A percentile compares a stretch with the other conserved stretches of the same genome.
Evolutionary conservation across 2,329 filamentous ascomycete genomes (phyloP).

Genomic region (Aspergillus carbonarius): DNA sequence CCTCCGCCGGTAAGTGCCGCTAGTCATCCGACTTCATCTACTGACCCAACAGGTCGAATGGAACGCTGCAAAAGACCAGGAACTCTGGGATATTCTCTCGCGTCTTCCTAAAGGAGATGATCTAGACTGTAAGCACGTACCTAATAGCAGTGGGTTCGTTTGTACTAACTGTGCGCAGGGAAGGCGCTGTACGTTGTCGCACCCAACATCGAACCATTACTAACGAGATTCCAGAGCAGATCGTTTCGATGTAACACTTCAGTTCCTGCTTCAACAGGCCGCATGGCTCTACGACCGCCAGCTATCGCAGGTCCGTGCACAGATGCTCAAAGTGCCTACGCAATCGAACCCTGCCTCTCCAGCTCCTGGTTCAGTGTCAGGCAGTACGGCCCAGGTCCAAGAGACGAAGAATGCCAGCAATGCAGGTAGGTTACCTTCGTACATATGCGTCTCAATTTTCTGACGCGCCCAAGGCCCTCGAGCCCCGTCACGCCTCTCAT

Average conservation of each 20-base stretch:
- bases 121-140: slow-evolving; percentile 68
- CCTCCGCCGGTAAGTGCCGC: slow-evolving; percentile 69
- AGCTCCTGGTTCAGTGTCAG: slow-evolving; percentile 43
- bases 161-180: slow-evolving; percentile 55
- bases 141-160: not conserved
- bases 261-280: slow-evolving; percentile 89
- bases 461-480: slow-evolving; percentile 34
- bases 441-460: not conserved
- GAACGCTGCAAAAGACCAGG: slow-evolving; percentile 82
- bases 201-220: not conserved
- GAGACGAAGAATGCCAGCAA: slow-evolving; percentile 20
- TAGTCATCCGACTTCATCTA: not conserved
- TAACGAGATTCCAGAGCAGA: slow-evolving; percentile 55
- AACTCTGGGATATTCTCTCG: slow-evolving; percentile 86
- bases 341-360: slow-evolving; percentile 46
- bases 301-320: slow-evolving; percentile 82
- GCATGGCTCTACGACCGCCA: slow-evolving; percentile 92
- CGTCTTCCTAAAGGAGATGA: slow-evolving; percentile 74
- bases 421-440: not conserved
- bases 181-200: slow-evolving; percentile 62
- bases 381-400: slow-evolving; percentile 40
- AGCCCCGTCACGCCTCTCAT: slow-evolving; percentile 39
- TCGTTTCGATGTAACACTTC: slow-evolving; percentile 78
- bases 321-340: slow-evolving; percentile 68
- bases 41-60: slow-evolving; percentile 68